Base-by-base conservation (phyloP, 495 filamentous ascomycete species). In the Lineolata rhizophorae region DNA sequence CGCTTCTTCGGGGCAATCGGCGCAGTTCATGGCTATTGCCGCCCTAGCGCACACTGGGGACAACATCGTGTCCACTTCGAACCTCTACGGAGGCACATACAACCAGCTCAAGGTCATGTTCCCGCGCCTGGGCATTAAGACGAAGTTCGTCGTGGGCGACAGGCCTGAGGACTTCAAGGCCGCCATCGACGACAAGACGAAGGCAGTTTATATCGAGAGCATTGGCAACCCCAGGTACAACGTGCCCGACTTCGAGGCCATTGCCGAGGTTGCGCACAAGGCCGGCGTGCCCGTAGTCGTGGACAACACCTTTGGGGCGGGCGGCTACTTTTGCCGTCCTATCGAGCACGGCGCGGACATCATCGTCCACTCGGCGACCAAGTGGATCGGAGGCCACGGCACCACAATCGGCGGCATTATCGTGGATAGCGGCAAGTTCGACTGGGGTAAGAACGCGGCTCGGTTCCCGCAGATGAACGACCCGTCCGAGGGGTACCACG, bases 341-440 rank as follows among this genome's bases (percentile, higher is more conserved):
- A 87, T 97, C 45, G 75, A 90, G 4, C 76, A 91, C 50, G 90
- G 90, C 35, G 54, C 50, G 8, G 87, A 97, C 44, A 93, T 97
- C 35, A 67, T 97, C 28, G 81, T 95, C 6, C 83, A 94, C 59
- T 83, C 75, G 20, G 85, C 87, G 8, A 97, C 87, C 13, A 97
- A 97, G 54, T 97, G 87, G 87, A 95, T 97, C 31, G 87, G 87
- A 24, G 87, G 87, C 20, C 87, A 97, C 51, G 87, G 87, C 27
- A 95, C 90, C 18, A 95, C 90, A 4, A 81, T 97, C 41, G 87
- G 65, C 18, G 87, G 90, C 26, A 65, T 94, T 13, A 64, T 97
- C 10, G 57, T 97, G 29, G 87, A 97, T 57, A 72, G 75, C 34
- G 87, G 87, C 34, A 91, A 84, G 45, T 97, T 97, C 51, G 76